These are phyloP conservation scores for Euclidium syriacum DNA, from an alignment of 345 rosid genomes.

Conservation along the genomic window DNA sequence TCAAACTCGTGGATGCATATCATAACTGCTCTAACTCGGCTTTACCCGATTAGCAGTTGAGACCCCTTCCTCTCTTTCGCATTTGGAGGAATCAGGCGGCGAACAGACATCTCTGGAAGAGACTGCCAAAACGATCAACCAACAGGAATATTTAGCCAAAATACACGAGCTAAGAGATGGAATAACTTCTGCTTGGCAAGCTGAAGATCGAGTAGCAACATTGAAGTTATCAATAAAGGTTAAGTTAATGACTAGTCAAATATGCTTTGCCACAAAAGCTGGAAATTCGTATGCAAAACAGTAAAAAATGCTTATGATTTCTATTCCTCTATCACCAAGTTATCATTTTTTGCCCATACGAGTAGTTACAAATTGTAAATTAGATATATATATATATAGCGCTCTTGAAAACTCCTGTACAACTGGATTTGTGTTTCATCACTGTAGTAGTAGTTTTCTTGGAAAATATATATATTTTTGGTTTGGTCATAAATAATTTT, in stretches of 20 bases:
- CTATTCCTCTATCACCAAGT: not conserved
- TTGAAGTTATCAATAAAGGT: slow-evolving; percentile 85
- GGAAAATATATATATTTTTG: not conserved
- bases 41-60: slow-evolving; percentile 37
- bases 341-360: not conserved
- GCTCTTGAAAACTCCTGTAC: not conserved
- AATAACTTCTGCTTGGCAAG: slow-evolving; percentile 63
- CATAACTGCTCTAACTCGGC: slow-evolving; percentile 1
- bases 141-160: slow-evolving; percentile 70
- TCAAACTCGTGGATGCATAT: slow-evolving; percentile 5
- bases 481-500: not conserved
- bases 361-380: not conserved
- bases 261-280: slow-evolving; percentile 5
- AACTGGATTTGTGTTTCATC: not conserved
- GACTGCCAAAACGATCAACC: slow-evolving; percentile 43
- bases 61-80: slow-evolving; percentile 40
- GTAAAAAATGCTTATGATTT: not conserved
- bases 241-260: not conserved
- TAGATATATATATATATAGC: not conserved
- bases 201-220: slow-evolving; percentile 74
- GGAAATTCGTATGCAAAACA: not conserved
- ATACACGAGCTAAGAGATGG: slow-evolving; percentile 73
- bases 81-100: slow-evolving; percentile 54
- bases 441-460: not conserved
- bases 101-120: slow-evolving; percentile 47